Evolutionary conservation across 75 land plant species (phyloP).

Genomic region (Pinus taeda): DNA sequence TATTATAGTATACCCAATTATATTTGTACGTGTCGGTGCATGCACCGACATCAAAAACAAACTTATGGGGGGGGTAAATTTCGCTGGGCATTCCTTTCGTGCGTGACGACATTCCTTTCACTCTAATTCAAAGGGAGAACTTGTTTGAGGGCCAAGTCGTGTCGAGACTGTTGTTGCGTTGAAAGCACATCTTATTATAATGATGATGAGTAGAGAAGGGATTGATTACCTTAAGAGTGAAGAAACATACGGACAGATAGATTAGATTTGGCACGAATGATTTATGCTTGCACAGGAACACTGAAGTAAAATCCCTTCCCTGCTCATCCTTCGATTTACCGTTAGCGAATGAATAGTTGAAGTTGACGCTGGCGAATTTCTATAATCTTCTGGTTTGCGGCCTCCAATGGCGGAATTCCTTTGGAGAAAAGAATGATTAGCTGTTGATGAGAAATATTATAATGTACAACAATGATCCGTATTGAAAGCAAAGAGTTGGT

Average conservation of each 20-base stretch:
- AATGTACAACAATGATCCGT: constrained; percentile 7
- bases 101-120: constrained; percentile 5
- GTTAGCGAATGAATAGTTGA: constrained; percentile 1
- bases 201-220: not conserved
- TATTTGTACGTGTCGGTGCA: not conserved
- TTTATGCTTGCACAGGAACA: constrained; percentile 3
- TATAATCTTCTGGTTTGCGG: not conserved
- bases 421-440: not conserved
- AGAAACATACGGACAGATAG: constrained; percentile 2
- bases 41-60: not conserved
- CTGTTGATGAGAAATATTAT: not conserved
- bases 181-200: constrained; percentile 2
- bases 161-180: constrained; percentile 4
- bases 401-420: not conserved
- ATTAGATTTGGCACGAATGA: not conserved
- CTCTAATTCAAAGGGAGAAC: constrained; percentile 2
- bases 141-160: constrained; percentile 1
- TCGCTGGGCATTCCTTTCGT: not conserved
- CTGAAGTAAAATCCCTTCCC: not conserved
- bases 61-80: not conserved
- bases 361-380: not conserved
- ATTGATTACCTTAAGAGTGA: constrained; percentile 13
- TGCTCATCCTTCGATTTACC: not conserved
- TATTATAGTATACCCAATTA: not conserved
- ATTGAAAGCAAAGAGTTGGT: constrained; percentile 13